Evolutionary conservation across 192 early-diverging fungal genomes (phyloP).

Genomic region (Jimgerdemannia lactiflua): DNA sequence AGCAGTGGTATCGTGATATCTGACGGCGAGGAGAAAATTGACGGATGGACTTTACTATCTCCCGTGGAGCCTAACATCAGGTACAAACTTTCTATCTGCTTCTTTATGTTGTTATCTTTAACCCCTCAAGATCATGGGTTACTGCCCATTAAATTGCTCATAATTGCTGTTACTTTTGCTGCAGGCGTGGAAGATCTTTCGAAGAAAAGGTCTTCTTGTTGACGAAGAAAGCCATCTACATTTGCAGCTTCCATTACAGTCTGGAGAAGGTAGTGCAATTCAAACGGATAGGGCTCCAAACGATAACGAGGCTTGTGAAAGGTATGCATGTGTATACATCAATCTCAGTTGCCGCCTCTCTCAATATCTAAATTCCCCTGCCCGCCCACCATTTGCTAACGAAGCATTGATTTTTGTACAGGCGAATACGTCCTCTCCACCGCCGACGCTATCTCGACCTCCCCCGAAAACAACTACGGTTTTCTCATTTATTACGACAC

Average conservation of each 20-base stretch:
- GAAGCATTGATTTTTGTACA: neutral
- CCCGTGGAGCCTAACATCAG: conserved; percentile 46
- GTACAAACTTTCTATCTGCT: conserved; percentile 11
- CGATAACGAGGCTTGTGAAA: conserved; percentile 53
- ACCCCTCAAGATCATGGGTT: too few species aligned
- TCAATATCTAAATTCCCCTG: too few species aligned
- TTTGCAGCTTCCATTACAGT: conserved; percentile 68
- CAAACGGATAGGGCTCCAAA: conserved; percentile 52
- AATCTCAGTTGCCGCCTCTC: too few species aligned
- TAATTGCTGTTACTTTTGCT: neutral
- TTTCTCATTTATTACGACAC: conserved; percentile 41
- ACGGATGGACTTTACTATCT: conserved; percentile 64
- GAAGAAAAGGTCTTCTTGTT: conserved; percentile 67
- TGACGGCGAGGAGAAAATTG: conserved; percentile 54
- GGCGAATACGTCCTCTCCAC: conserved; percentile 43
- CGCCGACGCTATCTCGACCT: conserved; percentile 23
- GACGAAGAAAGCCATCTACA: conserved; percentile 60
- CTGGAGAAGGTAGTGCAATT: conserved; percentile 68
- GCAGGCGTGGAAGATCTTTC: conserved; percentile 28
- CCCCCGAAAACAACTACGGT: conserved; percentile 47
- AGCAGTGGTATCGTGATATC: conserved; percentile 62
- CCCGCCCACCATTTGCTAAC: neutral
- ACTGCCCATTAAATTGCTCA: too few species aligned
- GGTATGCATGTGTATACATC: conserved; percentile 5
- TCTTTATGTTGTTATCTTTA: neutral